Conservation (phyloP, 148 eudicot genomes). For the Heliamphora exappendiculata region DNA sequence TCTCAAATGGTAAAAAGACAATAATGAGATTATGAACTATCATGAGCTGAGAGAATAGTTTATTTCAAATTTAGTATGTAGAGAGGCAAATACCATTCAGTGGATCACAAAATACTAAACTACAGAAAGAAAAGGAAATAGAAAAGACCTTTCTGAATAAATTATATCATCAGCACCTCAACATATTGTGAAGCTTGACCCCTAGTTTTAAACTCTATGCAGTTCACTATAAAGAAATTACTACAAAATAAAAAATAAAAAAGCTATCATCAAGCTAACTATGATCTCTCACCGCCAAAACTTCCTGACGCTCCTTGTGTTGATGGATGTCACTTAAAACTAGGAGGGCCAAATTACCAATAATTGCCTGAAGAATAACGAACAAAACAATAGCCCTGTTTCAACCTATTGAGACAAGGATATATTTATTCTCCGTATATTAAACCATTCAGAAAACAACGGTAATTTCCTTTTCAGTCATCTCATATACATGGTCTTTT, state of each 20-base stretch:
- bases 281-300: conserved; percentile 18
- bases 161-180: not conserved
- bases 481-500: conserved; percentile 85
- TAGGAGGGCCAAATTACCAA: not conserved
- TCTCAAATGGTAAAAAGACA: too few species aligned
- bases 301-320: conserved; percentile 8
- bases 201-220: not conserved
- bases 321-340: not conserved
- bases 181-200: not conserved
- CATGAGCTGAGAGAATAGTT: not conserved
- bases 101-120: too few species aligned
- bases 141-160: not conserved
- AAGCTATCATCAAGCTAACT: not conserved
- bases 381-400: not conserved
- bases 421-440: not conserved
- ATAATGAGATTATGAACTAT: too few species aligned
- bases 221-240: not conserved
- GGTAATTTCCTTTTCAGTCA: conserved; percentile 72
- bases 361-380: not conserved
- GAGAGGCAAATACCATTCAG: not conserved
- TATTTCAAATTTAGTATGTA: not conserved
- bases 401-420: not conserved
- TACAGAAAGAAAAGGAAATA: not conserved
- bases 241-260: not conserved
- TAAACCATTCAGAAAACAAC: conserved; percentile 41